phyloP scores from a whole-genome alignment of 371 early-diverging fungal genomes.

The Haplosporangium sp. region DNA sequence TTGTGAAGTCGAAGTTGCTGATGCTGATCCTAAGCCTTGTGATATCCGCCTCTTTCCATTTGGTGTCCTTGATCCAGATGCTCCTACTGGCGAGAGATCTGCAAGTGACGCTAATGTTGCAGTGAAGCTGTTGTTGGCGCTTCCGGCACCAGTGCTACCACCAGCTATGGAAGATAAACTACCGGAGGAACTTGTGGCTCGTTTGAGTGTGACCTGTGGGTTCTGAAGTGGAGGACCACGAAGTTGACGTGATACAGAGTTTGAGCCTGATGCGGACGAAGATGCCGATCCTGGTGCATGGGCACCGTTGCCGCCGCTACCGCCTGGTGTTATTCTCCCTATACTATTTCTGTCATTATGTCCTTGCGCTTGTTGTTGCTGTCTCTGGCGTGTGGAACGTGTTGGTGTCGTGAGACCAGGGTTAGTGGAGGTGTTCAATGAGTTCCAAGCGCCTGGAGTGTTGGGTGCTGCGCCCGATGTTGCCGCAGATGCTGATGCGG shows the following conservation, averaged over 20 bases:
- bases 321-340: conserved; percentile 5
- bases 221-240: conserved; percentile 33
- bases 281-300: conserved; percentile 26
- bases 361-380: background rate
- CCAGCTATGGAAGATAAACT: conserved; percentile 3
- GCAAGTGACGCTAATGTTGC: conserved; percentile 15
- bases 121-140: conserved; percentile 17
- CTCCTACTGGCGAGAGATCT: conserved; percentile 35
- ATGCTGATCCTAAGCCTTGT: background rate
- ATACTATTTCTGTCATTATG: conserved; percentile 6
- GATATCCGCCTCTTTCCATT: conserved; percentile 13
- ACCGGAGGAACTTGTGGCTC: conserved; percentile 24
- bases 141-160: background rate
- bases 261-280: conserved; percentile 9
- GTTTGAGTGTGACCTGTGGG: conserved; percentile 28
- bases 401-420: conserved; percentile 32
- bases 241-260: conserved; percentile 22
- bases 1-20: background rate
- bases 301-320: conserved; percentile 1
- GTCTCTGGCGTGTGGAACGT: conserved; percentile 12
- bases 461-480: background rate
- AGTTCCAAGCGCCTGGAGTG: conserved; percentile 7
- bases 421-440: conserved; percentile 15
- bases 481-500: conserved; percentile 4
- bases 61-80: conserved; percentile 26